Conservation (phyloP, 192 early-diverging fungal species). For the Piromyces finnis region DNA sequence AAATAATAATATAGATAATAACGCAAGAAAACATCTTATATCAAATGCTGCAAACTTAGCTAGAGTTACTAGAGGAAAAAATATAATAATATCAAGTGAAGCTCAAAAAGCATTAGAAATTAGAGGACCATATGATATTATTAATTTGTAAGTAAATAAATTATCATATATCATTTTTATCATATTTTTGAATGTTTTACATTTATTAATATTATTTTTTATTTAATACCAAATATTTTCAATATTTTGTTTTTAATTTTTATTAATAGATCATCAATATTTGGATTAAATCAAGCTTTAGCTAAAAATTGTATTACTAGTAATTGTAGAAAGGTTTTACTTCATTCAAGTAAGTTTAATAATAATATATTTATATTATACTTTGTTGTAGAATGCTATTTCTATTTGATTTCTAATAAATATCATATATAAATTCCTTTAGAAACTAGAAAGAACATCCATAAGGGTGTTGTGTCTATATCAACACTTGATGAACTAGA, state of each 20-base stretch:
- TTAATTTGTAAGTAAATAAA: slow-evolving; percentile 65
- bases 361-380: too few relatives aligned
- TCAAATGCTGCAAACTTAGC: slow-evolving; percentile 45
- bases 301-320: slow-evolving; percentile 30
- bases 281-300: slow-evolving; percentile 32
- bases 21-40: slow-evolving; percentile 39
- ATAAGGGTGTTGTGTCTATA: background rate
- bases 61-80: slow-evolving; percentile 52
- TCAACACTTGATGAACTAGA: slow-evolving; percentile 5
- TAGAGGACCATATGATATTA: slow-evolving; percentile 55
- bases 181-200: too few relatives aligned
- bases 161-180: too few relatives aligned
- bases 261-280: slow-evolving; percentile 34
- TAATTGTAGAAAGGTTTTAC: slow-evolving; percentile 29
- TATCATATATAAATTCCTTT: too few relatives aligned
- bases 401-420: too few relatives aligned
- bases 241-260: too few relatives aligned
- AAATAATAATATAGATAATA: slow-evolving; percentile 22
- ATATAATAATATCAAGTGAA: slow-evolving; percentile 54
- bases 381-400: too few relatives aligned
- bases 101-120: slow-evolving; percentile 51
- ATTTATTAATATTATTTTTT: background rate
- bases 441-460: background rate
- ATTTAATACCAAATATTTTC: background rate
- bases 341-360: slow-evolving; percentile 24